Evolutionary conservation across 108 stramenopile species (phyloP).

Genomic region (Skeletonema potamos): DNA sequence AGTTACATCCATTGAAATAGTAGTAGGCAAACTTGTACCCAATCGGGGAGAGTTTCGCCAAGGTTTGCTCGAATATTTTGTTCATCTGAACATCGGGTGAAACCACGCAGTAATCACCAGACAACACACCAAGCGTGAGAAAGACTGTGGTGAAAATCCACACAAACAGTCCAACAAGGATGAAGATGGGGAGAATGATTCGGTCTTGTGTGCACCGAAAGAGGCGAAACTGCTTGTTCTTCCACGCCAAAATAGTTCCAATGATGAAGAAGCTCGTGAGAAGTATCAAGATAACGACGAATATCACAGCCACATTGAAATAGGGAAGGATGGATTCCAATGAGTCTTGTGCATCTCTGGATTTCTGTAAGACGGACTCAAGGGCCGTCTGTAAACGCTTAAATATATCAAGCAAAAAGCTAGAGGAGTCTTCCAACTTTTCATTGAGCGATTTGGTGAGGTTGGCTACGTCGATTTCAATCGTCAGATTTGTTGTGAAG

Average conservation of each 20-base stretch:
- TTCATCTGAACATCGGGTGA: slow-evolving; percentile 12
- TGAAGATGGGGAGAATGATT: slow-evolving; percentile 8
- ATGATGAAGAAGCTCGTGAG: slow-evolving; percentile 1
- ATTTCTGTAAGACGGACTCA: not conserved
- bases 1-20: slow-evolving; percentile 6
- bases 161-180: slow-evolving; percentile 3
- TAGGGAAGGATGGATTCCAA: slow-evolving; percentile 2
- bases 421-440: slow-evolving; percentile 5
- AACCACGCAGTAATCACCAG: slow-evolving; percentile 3
- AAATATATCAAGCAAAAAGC: not conserved
- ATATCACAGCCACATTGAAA: slow-evolving; percentile 1
- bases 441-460: slow-evolving; percentile 1
- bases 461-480: not conserved
- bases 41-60: not conserved
- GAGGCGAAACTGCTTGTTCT: not conserved
- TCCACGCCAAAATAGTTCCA: slow-evolving; percentile 9
- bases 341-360: not conserved
- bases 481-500: slow-evolving; percentile 3
- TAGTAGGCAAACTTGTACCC: slow-evolving; percentile 12
- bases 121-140: not conserved
- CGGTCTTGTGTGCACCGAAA: slow-evolving; percentile 1
- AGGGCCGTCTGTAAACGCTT: not conserved
- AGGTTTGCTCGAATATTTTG: slow-evolving; percentile 5
- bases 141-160: slow-evolving; percentile 13
- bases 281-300: not conserved